These are phyloP conservation scores for Mortierella sp. DNA, from an alignment of 371 early-diverging fungal genomes.

Conservation along the genomic window DNA sequence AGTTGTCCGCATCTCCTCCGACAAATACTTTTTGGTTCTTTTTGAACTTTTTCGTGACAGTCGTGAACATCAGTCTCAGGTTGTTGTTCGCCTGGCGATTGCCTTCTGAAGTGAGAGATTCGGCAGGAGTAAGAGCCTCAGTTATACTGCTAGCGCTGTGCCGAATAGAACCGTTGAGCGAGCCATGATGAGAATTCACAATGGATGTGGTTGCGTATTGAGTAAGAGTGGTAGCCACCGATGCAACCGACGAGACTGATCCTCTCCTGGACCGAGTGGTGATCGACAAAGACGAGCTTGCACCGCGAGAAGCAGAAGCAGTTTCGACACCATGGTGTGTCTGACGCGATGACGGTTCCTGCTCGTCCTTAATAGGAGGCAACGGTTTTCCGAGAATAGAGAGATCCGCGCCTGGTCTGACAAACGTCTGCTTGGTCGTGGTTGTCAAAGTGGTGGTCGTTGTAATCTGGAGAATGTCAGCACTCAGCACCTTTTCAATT, in stretches of 20 bases:
- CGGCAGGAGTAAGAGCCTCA: slow-evolving; percentile 19
- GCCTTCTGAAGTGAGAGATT: slow-evolving; percentile 28
- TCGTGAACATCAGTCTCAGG: slow-evolving; percentile 60
- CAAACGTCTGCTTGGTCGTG: slow-evolving; percentile 52
- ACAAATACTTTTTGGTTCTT: slow-evolving; percentile 52
- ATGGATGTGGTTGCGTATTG: slow-evolving; percentile 50
- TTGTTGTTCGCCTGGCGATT: slow-evolving; percentile 50
- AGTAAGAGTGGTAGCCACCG: slow-evolving; percentile 43
- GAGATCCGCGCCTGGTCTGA: slow-evolving; percentile 47
- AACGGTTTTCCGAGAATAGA: slow-evolving; percentile 47
- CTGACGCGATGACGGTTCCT: slow-evolving; percentile 15
- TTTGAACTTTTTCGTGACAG: slow-evolving; percentile 62
- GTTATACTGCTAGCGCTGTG: slow-evolving; percentile 8
- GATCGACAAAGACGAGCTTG: slow-evolving; percentile 38
- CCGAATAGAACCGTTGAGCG: slow-evolving; percentile 26
- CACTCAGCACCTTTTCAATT: slow-evolving; percentile 48
- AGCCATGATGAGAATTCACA: slow-evolving; percentile 21
- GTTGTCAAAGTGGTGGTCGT: slow-evolving; percentile 49
- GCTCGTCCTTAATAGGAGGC: slow-evolving; percentile 29
- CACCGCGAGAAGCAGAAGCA: slow-evolving; percentile 28
- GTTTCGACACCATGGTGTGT: slow-evolving; percentile 23
- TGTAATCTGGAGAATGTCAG: slow-evolving; percentile 49
- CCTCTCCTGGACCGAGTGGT: slow-evolving; percentile 46
- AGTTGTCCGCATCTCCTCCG: slow-evolving; percentile 29
- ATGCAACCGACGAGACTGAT: slow-evolving; percentile 51